Base-by-base conservation (phyloP, 345 rosid genomes). In the Alliaria petiolata region DNA sequence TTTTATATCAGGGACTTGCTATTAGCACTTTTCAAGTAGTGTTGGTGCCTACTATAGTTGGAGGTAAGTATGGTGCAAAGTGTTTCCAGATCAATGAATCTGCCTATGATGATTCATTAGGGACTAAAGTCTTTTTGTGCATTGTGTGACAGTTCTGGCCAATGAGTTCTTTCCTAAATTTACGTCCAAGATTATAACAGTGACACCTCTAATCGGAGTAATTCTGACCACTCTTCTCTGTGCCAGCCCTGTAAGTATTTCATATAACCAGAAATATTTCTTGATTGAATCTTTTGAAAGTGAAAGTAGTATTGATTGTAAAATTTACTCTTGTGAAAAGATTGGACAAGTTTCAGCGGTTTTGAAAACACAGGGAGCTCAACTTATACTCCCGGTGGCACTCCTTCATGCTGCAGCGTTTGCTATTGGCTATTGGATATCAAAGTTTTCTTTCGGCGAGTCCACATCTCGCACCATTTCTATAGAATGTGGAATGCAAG, bases 401-500 rank as follows among this genome's bases (percentile, higher is more conserved):
- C 66, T 85, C 65, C 81, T 95, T 57, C 96, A 95, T 47, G 90
- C 67, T 36, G 85, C 87, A 53, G 97, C 97, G 45, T 95, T 95
- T 81, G 85, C 91, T 65, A 51, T 95, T 53, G 97, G 97, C 59
- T 95, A 91, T 65, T 89, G 90, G 91, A 3, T 89, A 55, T 91
- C 96, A 15, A 91, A 81, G 80, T 1, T 83, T 53, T 87, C 93
- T 9, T 95, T 95, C 43, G 96, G 99, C 47, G 97, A 91, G 83
- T 95, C 99, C 62, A 95, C 99, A 51, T 95, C 95, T 5, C 95
- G 99, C 2, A 95, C 99, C 69, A 95, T 95, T 70, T 91, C 97
- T 55, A 95, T 95, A 38, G 99, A 95, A 67, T 91, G 97, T 63
- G 97, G 97, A 65, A 95, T 91, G 99, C 97, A 95, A 87, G 99